Evolutionary conservation across 306 rosid genomes (phyloP), one percentile per base, ranked within the genome.

Genomic region (Ormosia emarginata): DNA sequence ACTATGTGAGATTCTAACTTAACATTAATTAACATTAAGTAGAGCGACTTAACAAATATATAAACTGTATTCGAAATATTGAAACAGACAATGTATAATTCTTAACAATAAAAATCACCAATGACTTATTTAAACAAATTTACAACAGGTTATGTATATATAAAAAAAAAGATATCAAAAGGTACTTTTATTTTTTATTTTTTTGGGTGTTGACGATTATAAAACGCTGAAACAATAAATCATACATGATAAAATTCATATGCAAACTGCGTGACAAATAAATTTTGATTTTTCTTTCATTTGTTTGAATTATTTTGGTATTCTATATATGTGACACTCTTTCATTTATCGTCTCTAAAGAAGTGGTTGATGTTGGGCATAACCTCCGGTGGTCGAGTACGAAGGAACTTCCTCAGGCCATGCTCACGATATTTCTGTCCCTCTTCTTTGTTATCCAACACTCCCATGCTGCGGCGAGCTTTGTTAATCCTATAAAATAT

Each of bases 341-440:
- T 73, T 88, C 57, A 89, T 69, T 90, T 77, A 7, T 89, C 88
- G 55, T 90, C 67, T 6, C 93, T 90, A 79, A 95, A 95, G 85
- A 90, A 93, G 64, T 62, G 90, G 32, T 95, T 95, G 81, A 95
- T 85, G 43, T 93, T 0, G 0, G 98, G 98, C 97, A 95, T 93
- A 80, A 95, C 24, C 74, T 95, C 92, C 0, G 98, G 97, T 12
- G 85, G 93, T 6, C 92, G 89, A 41, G 95, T 95, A 7, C 98
- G 93, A 40, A 95, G 95, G 83, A 89, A 95, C 74, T 30, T 92
- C 79, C 98, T 88, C 32, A 95, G 79, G 2, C 90, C 62, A 71
- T 95, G 98, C 74, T 95, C 90, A 0, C 86, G 85, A 17, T 95
- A 95, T 79, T 68, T 88, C 83, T 93, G 91, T 78, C 98, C 98